phyloP scores from a whole-genome alignment of 169 alveolate species.

The Plasmodium coatneyi region DNA sequence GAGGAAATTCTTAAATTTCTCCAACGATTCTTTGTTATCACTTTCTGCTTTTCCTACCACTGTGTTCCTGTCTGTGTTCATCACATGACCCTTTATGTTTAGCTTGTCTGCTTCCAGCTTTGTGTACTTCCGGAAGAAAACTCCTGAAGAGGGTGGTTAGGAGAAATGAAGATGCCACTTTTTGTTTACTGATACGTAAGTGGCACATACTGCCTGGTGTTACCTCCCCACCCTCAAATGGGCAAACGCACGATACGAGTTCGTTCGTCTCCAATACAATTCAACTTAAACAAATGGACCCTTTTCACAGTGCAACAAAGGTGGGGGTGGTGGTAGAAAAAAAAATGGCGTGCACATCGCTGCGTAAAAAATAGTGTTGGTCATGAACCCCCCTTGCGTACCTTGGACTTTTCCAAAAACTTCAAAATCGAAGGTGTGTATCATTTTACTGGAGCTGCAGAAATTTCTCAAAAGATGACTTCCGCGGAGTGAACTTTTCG shows the following conservation, averaged over 20 bases:
- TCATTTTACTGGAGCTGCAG: constrained; percentile 39
- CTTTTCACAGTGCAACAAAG: neutral
- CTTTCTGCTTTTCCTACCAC: constrained; percentile 82
- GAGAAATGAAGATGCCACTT: neutral
- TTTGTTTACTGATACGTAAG: neutral
- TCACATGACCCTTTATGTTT: constrained; percentile 82
- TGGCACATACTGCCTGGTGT: neutral
- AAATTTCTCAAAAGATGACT: constrained; percentile 2
- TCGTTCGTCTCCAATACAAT: neutral
- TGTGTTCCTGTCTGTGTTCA: constrained; percentile 80
- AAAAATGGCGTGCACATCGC: neutral
- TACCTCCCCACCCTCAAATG: neutral
- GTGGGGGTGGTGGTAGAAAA: neutral
- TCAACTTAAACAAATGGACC: neutral
- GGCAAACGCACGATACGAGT: neutral
- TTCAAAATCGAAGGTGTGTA: constrained; percentile 67
- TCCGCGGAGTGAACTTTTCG: constrained; percentile 13
- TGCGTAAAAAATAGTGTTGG: neutral
- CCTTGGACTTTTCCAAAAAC: constrained; percentile 76
- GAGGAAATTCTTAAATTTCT: constrained; percentile 77
- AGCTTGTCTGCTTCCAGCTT: constrained; percentile 82
- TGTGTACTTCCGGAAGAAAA: constrained; percentile 83
- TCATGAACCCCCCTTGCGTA: neutral
- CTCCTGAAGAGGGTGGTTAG: constrained; percentile 71
- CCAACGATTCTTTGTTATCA: constrained; percentile 59